Percentiles rank a stretch among this genome's conserved stretches.
Conservation (phyloP, 108 stramenopile species). For the Skeletonema potamos region DNA sequence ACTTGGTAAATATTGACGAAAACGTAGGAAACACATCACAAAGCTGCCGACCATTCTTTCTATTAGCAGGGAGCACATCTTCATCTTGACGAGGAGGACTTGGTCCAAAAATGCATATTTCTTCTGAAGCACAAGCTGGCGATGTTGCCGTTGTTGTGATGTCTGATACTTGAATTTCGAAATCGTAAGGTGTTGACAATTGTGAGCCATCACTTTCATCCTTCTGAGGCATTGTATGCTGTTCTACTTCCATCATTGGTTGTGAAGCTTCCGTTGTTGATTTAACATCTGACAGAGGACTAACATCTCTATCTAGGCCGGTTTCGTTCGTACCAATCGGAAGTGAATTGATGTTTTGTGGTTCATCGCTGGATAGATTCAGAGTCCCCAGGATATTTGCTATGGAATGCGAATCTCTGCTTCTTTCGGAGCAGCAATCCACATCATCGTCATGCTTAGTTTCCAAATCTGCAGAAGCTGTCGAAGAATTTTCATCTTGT, state of each 20-base stretch:
- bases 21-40: constrained; percentile 18
- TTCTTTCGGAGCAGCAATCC: not conserved
- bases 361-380: no score
- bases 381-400: not conserved
- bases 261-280: not conserved
- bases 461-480: not conserved
- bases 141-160: not conserved
- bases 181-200: not conserved
- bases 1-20: constrained; percentile 20
- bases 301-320: not conserved
- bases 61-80: not conserved
- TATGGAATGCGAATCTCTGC: not conserved
- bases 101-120: not conserved
- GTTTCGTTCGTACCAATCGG: not conserved
- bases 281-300: not conserved
- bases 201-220: not conserved
- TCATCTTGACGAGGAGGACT: not conserved
- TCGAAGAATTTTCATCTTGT: not conserved
- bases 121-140: not conserved
- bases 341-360: not conserved
- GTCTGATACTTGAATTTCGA: not conserved
- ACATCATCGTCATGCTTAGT: not conserved
- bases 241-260: not conserved
- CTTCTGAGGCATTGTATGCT: not conserved
- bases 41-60: not conserved